phyloP scores from a whole-genome alignment of 2,329 filamentous ascomycete genomes.

The Sphaerostilbella broomeana region DNA sequence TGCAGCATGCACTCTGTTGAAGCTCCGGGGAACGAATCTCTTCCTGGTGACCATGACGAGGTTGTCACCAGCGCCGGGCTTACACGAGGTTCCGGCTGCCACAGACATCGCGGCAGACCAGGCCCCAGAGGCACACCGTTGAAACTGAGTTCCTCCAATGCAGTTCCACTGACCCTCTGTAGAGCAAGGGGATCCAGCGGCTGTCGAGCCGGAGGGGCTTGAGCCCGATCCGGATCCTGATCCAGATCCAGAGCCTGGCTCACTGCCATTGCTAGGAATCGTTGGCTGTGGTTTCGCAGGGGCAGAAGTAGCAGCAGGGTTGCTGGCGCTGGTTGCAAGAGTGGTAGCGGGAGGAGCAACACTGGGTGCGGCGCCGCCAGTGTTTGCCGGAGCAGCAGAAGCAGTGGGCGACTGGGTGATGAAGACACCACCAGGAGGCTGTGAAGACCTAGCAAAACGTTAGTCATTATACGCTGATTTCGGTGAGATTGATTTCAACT shows the following conservation, averaged over 20 bases:
- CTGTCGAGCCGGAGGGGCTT: conserved; percentile 6
- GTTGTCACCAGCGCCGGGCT: conserved; percentile 21
- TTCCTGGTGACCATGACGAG: conserved; percentile 18
- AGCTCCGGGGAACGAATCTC: background rate
- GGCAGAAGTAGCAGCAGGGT: conserved; percentile 17
- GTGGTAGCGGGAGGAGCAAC: conserved; percentile 13
- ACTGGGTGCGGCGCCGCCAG: conserved; percentile 6
- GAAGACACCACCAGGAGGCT: conserved; percentile 13
- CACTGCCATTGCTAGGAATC: too few species aligned
- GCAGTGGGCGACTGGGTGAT: conserved; percentile 11
- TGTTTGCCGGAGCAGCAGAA: conserved; percentile 12
- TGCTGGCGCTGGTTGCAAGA: conserved; percentile 21
- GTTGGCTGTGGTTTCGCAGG: background rate
- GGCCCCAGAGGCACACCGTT: conserved; percentile 53
- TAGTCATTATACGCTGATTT: too few species aligned
- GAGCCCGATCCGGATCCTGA: background rate
- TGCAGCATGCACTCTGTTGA: background rate
- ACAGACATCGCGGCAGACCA: conserved; percentile 46
- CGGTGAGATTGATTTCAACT: conserved; percentile 1
- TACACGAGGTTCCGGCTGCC: conserved; percentile 49
- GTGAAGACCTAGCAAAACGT: too few species aligned
- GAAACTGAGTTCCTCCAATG: conserved; percentile 44
- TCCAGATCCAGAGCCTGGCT: conserved; percentile 18
- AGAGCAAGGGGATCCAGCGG: conserved; percentile 39
- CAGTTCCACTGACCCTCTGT: conserved; percentile 55